Evolutionary conservation across 2,329 filamentous ascomycete genomes (phyloP).

Genomic region (Aspergillus persii): DNA sequence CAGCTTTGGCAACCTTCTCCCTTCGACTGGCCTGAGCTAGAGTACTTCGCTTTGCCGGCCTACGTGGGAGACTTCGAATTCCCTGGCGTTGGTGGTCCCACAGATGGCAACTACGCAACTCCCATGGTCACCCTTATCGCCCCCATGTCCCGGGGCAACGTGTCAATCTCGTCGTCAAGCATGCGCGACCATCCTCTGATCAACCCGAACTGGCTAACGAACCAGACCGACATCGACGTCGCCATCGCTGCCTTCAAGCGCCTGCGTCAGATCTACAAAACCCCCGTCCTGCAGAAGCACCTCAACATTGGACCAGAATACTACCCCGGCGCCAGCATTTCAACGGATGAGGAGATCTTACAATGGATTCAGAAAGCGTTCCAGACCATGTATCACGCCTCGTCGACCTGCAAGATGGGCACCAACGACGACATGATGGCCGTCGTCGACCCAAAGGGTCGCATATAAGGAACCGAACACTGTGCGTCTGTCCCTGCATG

Average conservation of each 20-base stretch:
- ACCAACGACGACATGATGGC: not conserved
- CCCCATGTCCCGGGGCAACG: constrained; percentile 28
- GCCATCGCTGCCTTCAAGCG: constrained; percentile 13
- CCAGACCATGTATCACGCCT: not conserved
- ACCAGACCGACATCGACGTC: constrained; percentile 10
- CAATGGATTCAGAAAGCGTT: not conserved
- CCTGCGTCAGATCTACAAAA: no score
- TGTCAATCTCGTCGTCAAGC: constrained; percentile 9
- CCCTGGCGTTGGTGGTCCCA: not conserved
- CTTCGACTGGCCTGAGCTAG: not conserved
- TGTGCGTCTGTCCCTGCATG: no score
- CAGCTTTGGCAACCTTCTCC: no score
- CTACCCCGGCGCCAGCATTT: not conserved
- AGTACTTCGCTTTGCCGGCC: no score
- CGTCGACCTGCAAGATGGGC: not conserved
- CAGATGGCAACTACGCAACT: constrained; percentile 10
- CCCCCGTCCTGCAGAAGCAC: no score
- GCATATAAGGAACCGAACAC: no score
- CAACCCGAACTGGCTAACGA: constrained; percentile 10
- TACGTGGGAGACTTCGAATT: not conserved
- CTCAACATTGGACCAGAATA: no score
- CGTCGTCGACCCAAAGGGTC: no score
- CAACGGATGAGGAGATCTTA: constrained; percentile 2
- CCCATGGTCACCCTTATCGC: constrained; percentile 12
- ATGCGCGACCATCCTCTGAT: constrained; percentile 10